A percentile compares a stretch with the other conserved stretches of the same genome.
Evolutionary conservation across 306 rosid species (phyloP).

Genomic region (Vigna angularis): DNA sequence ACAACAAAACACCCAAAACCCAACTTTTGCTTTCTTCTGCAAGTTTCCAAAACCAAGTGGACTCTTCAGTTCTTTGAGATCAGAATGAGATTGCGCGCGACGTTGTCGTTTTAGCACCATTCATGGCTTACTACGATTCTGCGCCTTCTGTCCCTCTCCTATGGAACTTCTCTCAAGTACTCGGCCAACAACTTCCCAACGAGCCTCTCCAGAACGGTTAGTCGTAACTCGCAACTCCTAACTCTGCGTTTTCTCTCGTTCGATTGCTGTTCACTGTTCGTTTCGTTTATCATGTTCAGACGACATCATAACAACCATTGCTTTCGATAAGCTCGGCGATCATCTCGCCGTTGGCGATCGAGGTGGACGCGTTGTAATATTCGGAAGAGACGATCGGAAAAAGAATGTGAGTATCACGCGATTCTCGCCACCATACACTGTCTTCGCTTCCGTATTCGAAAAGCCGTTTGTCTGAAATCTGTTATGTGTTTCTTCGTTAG

Average conservation of each 20-base stretch:
- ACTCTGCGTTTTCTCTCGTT: neutral
- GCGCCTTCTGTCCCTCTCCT: neutral
- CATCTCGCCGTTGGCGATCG: conserved; percentile 78
- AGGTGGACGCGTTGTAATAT: conserved; percentile 74
- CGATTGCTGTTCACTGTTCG: neutral
- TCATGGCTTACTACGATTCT: neutral
- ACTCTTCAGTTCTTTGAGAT: neutral
- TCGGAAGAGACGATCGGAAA: conserved; percentile 57
- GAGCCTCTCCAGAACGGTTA: conserved; percentile 11
- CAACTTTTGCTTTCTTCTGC: neutral
- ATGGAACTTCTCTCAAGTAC: conserved; percentile 5
- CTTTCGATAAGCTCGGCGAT: conserved; percentile 73
- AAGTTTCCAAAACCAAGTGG: neutral
- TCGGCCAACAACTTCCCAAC: conserved; percentile 4
- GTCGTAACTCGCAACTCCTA: neutral
- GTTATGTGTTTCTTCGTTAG: conserved; percentile 47
- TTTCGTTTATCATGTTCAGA: conserved; percentile 44
- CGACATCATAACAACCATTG: conserved; percentile 62
- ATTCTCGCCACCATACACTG: neutral
- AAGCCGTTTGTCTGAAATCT: conserved; percentile 33
- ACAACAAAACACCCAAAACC: neutral
- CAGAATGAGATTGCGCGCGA: neutral
- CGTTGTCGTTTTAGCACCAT: neutral
- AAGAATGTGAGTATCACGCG: conserved; percentile 57
- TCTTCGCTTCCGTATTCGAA: neutral